phyloP scores from a whole-genome alignment of 257 asterid species.

The Nicotiana benthamiana region DNA sequence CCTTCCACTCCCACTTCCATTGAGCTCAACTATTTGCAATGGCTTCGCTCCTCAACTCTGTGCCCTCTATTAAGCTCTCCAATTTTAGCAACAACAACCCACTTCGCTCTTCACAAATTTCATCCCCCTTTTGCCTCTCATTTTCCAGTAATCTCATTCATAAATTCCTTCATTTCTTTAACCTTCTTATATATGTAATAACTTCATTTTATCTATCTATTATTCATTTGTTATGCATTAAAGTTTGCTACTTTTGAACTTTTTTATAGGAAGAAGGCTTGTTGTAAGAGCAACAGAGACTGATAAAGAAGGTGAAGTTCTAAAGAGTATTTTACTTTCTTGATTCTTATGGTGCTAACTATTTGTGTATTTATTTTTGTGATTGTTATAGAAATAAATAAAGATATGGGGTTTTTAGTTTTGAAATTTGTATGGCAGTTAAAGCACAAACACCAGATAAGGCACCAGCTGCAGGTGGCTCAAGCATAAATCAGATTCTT shows the following conservation, averaged over 20 bases:
- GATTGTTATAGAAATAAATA: background rate
- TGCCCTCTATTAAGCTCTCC: slow-evolving; percentile 32
- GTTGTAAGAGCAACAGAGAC: slow-evolving; percentile 80
- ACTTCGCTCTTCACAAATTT: slow-evolving; percentile 28
- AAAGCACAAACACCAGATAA: slow-evolving; percentile 33
- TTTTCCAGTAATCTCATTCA: slow-evolving; percentile 36
- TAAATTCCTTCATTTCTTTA: background rate
- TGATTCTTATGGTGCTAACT: background rate
- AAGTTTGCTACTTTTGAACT: background rate
- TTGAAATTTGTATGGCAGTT: slow-evolving; percentile 23
- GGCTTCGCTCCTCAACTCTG: slow-evolving; percentile 52
- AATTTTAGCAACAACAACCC: slow-evolving; percentile 18
- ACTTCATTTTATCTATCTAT: background rate
- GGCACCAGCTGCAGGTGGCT: slow-evolving; percentile 33
- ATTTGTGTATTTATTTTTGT: background rate
- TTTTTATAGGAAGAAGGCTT: slow-evolving; percentile 42
- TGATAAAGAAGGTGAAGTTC: slow-evolving; percentile 48
- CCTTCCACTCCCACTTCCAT: background rate
- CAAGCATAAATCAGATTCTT: slow-evolving; percentile 45
- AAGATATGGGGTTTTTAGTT: background rate
- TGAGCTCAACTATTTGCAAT: slow-evolving; percentile 18
- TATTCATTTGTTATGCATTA: background rate
- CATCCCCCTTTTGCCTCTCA: slow-evolving; percentile 34
- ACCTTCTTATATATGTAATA: background rate
- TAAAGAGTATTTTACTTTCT: background rate